phyloP scores from a whole-genome alignment of 163 green algal species.

The Scenedesmus sp. region DNA sequence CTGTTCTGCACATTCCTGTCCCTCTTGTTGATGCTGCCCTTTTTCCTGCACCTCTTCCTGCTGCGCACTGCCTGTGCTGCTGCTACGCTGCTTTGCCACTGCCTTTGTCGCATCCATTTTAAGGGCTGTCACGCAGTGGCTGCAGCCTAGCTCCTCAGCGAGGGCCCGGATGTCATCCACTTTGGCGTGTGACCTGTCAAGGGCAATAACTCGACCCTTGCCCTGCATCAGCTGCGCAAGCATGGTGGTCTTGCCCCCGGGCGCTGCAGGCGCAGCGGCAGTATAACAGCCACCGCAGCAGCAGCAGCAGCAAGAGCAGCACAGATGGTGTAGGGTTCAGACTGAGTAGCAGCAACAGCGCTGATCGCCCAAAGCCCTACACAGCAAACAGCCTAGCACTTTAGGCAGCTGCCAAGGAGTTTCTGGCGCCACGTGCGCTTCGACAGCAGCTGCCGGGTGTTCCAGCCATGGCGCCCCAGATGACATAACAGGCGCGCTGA shows the following conservation, averaged over 20 bases:
- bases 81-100: not conserved
- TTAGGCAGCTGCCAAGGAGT: no score
- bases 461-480: no score
- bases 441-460: no score
- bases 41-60: slow-evolving; percentile 27
- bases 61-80: not conserved
- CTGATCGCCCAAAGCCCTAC: no score
- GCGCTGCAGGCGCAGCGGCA: not conserved
- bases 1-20: not conserved
- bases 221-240: slow-evolving; percentile 86
- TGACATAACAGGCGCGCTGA: not conserved
- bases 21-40: slow-evolving; percentile 5
- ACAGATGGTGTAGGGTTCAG: not conserved
- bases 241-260: slow-evolving; percentile 88
- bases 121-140: slow-evolving; percentile 72
- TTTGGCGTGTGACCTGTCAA: slow-evolving; percentile 92
- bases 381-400: not conserved
- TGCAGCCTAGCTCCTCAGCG: slow-evolving; percentile 81
- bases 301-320: not conserved
- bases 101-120: slow-evolving; percentile 83
- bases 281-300: not conserved
- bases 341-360: no score
- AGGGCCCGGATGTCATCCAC: slow-evolving; percentile 69
- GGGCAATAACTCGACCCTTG: slow-evolving; percentile 70
- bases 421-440: no score